These are phyloP conservation scores for Halophytophthora batemanensis DNA, from an alignment of 352 stramenopile species.

Conservation along the genomic window DNA sequence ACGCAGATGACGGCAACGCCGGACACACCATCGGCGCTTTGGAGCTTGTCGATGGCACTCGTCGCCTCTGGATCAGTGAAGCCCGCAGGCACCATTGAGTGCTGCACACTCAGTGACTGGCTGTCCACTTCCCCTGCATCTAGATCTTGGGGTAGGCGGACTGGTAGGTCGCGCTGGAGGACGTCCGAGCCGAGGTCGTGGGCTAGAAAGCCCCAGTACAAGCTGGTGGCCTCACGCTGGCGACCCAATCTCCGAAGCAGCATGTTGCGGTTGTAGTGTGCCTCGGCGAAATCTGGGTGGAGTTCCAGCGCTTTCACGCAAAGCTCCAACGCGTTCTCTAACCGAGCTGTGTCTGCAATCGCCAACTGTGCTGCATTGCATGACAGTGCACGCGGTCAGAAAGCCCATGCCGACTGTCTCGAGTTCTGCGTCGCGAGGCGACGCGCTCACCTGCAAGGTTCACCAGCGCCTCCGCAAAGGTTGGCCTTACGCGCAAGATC, in stretches of 20 bases:
- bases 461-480: conserved; percentile 39
- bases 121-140: neutral
- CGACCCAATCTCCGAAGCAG: conserved; percentile 44
- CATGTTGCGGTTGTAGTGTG: conserved; percentile 66
- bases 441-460: conserved; percentile 39
- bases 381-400: neutral
- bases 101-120: neutral
- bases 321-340: conserved; percentile 34
- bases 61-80: neutral
- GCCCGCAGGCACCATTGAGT: neutral
- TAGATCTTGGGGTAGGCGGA: conserved; percentile 46
- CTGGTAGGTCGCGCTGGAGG: conserved; percentile 5
- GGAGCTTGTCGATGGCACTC: neutral
- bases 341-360: conserved; percentile 18
- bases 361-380: conserved; percentile 31
- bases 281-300: conserved; percentile 27
- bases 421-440: too few relatives aligned
- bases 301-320: conserved; percentile 34
- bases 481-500: conserved; percentile 20
- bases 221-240: conserved; percentile 40
- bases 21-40: conserved; percentile 2
- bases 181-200: conserved; percentile 71
- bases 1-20: conserved; percentile 66
- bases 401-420: neutral
- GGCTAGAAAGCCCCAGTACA: conserved; percentile 62